Evolutionary conservation across 495 filamentous ascomycete species (phyloP).

Genomic region (Neurospora sp.): DNA sequence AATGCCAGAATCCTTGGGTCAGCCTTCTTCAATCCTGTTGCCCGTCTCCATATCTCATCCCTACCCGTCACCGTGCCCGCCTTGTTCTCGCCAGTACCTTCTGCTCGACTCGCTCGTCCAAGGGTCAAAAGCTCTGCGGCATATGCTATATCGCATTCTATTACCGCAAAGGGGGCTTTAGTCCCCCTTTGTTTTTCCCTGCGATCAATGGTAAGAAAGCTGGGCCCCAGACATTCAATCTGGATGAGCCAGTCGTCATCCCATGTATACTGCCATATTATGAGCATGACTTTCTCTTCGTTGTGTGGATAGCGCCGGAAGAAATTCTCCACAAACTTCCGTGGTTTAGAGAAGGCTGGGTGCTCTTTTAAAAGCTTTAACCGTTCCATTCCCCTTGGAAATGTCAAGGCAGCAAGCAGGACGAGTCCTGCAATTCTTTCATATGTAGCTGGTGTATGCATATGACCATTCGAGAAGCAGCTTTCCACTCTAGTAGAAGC

Average conservation of each 20-base stretch:
- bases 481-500: neutral
- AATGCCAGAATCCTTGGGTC: no score
- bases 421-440: no score
- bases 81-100: neutral
- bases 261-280: no score
- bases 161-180: neutral
- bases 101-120: neutral
- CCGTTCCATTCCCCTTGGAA: no score
- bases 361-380: neutral
- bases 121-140: neutral
- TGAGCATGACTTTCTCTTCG: neutral
- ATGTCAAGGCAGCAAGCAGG: no score
- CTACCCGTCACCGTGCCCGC: neutral
- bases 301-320: neutral
- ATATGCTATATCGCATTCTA: neutral
- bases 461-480: no score
- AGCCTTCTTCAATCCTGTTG: neutral
- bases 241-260: neutral
- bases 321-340: neutral
- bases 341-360: neutral
- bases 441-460: no score
- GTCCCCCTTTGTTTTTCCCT: no score
- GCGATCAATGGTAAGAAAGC: no score
- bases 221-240: neutral
- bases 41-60: neutral